phyloP scores from a whole-genome alignment of 306 rosid species.

The Prunus mume region DNA sequence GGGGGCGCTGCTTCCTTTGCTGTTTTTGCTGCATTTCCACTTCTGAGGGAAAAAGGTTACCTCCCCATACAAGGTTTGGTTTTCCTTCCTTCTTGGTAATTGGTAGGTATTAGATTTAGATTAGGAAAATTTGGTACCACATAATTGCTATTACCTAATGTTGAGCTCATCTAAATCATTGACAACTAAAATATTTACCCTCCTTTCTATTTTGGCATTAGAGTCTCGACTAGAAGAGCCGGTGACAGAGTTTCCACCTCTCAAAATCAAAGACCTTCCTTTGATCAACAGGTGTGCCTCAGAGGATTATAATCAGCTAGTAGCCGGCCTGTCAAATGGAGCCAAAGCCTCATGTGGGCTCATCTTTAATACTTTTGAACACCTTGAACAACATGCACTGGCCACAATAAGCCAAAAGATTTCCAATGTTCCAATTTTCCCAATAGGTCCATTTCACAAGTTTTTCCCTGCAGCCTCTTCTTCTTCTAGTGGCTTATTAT shows the following conservation, averaged over 20 bases:
- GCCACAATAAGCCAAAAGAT: slow-evolving; percentile 24
- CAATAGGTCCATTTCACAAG: slow-evolving; percentile 71
- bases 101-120: not conserved
- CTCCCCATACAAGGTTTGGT: slow-evolving; percentile 41
- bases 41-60: slow-evolving; percentile 35
- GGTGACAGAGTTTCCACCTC: slow-evolving; percentile 45
- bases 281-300: slow-evolving; percentile 11
- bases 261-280: slow-evolving; percentile 55
- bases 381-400: slow-evolving; percentile 46
- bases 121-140: too few relatives aligned
- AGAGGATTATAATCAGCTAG: slow-evolving; percentile 15
- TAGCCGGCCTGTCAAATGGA: slow-evolving; percentile 19
- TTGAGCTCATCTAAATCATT: not conserved
- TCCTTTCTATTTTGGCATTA: not conserved
- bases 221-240: slow-evolving; percentile 39
- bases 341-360: slow-evolving; percentile 48
- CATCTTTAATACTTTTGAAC: slow-evolving; percentile 61
- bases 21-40: slow-evolving; percentile 31
- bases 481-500: slow-evolving; percentile 32
- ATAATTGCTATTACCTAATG: not conserved
- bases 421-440: slow-evolving; percentile 43
- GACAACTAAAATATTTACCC: too few relatives aligned
- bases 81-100: not conserved
- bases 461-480: slow-evolving; percentile 11
- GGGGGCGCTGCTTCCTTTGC: slow-evolving; percentile 22